A percentile compares a stretch with the other conserved stretches of the same genome.
phyloP scores from a whole-genome alignment of 306 rosid species.

The Lablab purpureus region DNA sequence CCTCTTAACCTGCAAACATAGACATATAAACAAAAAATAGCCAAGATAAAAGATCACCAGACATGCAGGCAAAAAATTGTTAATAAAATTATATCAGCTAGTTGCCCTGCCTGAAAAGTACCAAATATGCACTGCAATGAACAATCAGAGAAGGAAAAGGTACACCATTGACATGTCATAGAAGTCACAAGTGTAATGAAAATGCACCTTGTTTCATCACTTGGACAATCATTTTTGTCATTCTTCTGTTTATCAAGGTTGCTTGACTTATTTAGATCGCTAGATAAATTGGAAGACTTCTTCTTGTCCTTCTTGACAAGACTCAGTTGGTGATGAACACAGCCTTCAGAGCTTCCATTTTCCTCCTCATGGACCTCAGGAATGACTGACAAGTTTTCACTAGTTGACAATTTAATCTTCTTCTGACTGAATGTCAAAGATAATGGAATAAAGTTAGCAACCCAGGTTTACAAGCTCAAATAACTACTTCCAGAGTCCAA shows the following conservation, averaged over 20 bases:
- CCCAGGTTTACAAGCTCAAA: constrained; percentile 8
- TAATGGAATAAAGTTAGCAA: constrained; percentile 40
- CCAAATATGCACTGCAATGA: constrained; percentile 31
- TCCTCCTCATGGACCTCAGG: constrained; percentile 49
- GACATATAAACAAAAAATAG: constrained; percentile 25
- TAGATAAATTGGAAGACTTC: constrained; percentile 51
- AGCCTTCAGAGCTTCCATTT: constrained; percentile 49
- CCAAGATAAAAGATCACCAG: constrained; percentile 32
- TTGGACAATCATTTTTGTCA: constrained; percentile 41
- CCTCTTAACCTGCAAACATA: constrained; percentile 10
- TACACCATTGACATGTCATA: constrained; percentile 34
- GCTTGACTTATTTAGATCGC: constrained; percentile 50
- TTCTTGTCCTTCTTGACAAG: constrained; percentile 50
- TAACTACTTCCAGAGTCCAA: constrained; percentile 30
- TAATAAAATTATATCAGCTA: constrained; percentile 26
- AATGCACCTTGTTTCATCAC: constrained; percentile 63
- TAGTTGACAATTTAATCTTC: constrained; percentile 66
- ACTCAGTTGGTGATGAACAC: constrained; percentile 43
- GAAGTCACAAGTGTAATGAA: constrained; percentile 31
- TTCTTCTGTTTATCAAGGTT: constrained; percentile 48
- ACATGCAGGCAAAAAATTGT: constrained; percentile 27
- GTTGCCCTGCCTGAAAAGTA: constrained; percentile 4
- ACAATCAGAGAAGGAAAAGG: constrained; percentile 27
- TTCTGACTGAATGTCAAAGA: constrained; percentile 64
- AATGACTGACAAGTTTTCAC: constrained; percentile 51